phyloP scores from a whole-genome alignment of 352 stramenopile genomes.

The Pythium aquatile region DNA sequence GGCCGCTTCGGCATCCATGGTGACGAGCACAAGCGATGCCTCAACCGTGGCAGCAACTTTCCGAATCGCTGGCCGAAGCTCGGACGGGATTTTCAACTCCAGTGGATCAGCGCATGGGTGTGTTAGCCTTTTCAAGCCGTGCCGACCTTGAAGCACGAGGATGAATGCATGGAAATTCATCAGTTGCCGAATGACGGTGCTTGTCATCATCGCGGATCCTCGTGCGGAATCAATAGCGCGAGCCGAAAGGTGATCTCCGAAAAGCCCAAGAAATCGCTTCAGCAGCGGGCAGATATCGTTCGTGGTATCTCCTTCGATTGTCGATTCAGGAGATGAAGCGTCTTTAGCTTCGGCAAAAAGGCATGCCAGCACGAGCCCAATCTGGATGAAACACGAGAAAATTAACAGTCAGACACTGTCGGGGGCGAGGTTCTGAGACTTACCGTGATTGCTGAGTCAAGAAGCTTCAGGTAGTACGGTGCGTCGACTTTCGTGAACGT shows the following conservation, averaged over 20 bases:
- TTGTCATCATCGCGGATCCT: slow-evolving; percentile 36
- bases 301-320: neutral
- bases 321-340: neutral
- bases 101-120: slow-evolving; percentile 64
- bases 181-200: slow-evolving; percentile 27
- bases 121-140: slow-evolving; percentile 32
- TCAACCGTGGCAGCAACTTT: slow-evolving; percentile 48
- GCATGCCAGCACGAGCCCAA: slow-evolving; percentile 19
- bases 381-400: slow-evolving; percentile 12
- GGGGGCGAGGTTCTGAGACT: slow-evolving; percentile 19
- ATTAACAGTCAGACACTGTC: slow-evolving; percentile 25
- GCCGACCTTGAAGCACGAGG: slow-evolving; percentile 55
- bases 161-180: slow-evolving; percentile 60
- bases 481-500: slow-evolving; percentile 28
- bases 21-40: slow-evolving; percentile 28
- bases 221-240: slow-evolving; percentile 40
- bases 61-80: slow-evolving; percentile 55
- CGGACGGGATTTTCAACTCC: slow-evolving; percentile 51
- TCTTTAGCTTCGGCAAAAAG: slow-evolving; percentile 23
- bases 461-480: slow-evolving; percentile 18
- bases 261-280: slow-evolving; percentile 43
- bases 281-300: slow-evolving; percentile 11
- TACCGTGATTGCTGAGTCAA: slow-evolving; percentile 29
- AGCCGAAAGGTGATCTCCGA: slow-evolving; percentile 49
- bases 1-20: slow-evolving; percentile 13